Evolutionary conservation across 495 filamentous ascomycete species (phyloP).

Genomic region (Neohortaea acidophila): DNA sequence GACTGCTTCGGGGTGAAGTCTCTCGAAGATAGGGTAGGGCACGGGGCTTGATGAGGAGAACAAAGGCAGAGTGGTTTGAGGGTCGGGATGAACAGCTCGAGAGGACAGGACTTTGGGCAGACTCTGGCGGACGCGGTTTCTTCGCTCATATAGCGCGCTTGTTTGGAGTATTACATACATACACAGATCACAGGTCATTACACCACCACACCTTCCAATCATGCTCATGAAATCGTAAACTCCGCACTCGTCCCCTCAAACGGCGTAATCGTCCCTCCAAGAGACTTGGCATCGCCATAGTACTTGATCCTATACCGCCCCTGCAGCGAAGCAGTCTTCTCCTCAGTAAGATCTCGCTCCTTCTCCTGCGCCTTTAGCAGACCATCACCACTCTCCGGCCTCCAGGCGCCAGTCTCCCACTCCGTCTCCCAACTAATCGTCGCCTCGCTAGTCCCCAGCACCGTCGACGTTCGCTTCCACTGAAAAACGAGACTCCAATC

Average conservation of each 20-base stretch:
- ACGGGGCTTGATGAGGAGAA: too few species aligned
- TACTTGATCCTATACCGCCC: conserved; percentile 74
- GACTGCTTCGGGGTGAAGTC: too few species aligned
- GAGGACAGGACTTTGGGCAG: too few species aligned
- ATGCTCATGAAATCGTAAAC: conserved; percentile 39
- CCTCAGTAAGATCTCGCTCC: conserved; percentile 6
- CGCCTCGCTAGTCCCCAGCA: conserved; percentile 68
- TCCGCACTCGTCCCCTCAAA: conserved; percentile 63
- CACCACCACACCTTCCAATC: conserved; percentile 1
- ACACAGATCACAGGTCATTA: too few species aligned
- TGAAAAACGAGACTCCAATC: conserved; percentile 71
- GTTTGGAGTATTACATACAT: too few species aligned
- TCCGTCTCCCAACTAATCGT: conserved; percentile 58
- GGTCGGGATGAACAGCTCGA: too few species aligned
- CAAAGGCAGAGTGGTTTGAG: too few species aligned
- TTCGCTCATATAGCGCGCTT: too few species aligned
- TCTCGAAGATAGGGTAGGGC: too few species aligned
- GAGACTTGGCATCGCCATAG: conserved; percentile 64
- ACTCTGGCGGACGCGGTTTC: too few species aligned
- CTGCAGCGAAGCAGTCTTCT: conserved; percentile 10
- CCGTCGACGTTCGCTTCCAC: conserved; percentile 58
- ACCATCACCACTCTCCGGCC: not conserved
- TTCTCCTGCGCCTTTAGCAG: conserved; percentile 37
- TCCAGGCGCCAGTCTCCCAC: conserved; percentile 15
- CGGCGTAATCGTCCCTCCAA: conserved; percentile 46